These are phyloP conservation scores for Populus simonii DNA, from an alignment of 345 rosid species.

Conservation along the genomic window DNA sequence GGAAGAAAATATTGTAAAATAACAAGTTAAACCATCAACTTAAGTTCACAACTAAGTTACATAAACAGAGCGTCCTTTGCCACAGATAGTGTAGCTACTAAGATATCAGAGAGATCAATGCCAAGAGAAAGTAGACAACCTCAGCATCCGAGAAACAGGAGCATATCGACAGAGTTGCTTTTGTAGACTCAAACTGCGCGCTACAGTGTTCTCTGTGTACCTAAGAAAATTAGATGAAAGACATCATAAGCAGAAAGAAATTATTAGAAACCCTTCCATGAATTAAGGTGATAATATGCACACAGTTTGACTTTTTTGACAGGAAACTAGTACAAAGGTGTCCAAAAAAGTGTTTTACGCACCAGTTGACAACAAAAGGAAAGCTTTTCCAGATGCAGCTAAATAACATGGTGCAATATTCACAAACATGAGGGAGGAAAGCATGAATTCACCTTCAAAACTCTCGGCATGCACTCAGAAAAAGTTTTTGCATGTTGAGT, in stretches of 20 bases:
- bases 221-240: constrained; percentile 41
- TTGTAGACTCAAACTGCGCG: constrained; percentile 56
- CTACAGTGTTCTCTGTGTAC: constrained; percentile 54
- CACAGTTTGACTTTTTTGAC: neutral
- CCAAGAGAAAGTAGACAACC: constrained; percentile 38
- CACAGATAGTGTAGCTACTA: neutral
- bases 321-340: neutral
- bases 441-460: neutral
- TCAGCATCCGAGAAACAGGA: constrained; percentile 63
- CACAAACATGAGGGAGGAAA: neutral
- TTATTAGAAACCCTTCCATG: neutral
- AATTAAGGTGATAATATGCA: neutral
- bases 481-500: neutral
- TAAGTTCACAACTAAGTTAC: too few species aligned
- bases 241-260: constrained; percentile 2
- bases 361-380: neutral
- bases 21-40: too few species aligned
- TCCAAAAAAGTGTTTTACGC: neutral
- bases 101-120: neutral
- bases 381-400: neutral
- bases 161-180: constrained; percentile 74
- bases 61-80: neutral
- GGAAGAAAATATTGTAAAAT: too few species aligned
- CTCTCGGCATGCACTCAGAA: neutral
- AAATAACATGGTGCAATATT: neutral